These are phyloP conservation scores for Erythrophleum fordii DNA, from an alignment of 306 rosid species.

Conservation along the genomic window DNA sequence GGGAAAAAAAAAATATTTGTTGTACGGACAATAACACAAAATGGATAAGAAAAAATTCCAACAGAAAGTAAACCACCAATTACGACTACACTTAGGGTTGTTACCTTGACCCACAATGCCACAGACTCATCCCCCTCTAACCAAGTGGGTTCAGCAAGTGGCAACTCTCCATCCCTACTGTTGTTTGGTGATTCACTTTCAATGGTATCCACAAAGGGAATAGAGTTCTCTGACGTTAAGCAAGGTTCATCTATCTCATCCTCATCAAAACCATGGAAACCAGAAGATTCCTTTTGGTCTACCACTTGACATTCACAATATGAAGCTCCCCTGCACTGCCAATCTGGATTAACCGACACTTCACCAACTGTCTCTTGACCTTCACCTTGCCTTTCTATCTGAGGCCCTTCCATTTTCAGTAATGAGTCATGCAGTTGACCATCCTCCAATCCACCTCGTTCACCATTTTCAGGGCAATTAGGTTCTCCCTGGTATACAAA, in stretches of 20 bases:
- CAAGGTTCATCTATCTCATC: conserved; percentile 54
- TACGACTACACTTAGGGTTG: conserved; percentile 22
- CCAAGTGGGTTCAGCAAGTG: conserved; percentile 80
- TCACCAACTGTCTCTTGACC: conserved; percentile 44
- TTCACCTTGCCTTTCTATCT: conserved; percentile 51
- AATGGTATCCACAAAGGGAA: conserved; percentile 58
- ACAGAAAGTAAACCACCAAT: conserved; percentile 24
- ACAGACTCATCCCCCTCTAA: conserved; percentile 84
- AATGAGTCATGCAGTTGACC: conserved; percentile 44
- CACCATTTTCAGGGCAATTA: conserved; percentile 51
- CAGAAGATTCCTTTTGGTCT: conserved; percentile 54
- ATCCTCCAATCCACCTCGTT: conserved; percentile 47
- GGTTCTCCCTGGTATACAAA: conserved; percentile 54
- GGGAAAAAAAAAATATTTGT: conserved; percentile 10
- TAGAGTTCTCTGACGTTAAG: conserved; percentile 58
- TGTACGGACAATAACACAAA: conserved; percentile 8
- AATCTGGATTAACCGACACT: conserved; percentile 50
- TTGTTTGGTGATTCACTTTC: conserved; percentile 70
- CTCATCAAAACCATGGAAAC: conserved; percentile 62
- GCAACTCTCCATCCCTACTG: conserved; percentile 66
- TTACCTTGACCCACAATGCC: conserved; percentile 98
- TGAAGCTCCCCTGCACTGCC: conserved; percentile 62
- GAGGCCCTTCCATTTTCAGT: conserved; percentile 49
- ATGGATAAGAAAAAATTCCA: neutral
- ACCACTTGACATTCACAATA: conserved; percentile 51